Base-by-base conservation (phyloP, 2,329 filamentous ascomycete genomes). In the Diplodia intermedia region DNA sequence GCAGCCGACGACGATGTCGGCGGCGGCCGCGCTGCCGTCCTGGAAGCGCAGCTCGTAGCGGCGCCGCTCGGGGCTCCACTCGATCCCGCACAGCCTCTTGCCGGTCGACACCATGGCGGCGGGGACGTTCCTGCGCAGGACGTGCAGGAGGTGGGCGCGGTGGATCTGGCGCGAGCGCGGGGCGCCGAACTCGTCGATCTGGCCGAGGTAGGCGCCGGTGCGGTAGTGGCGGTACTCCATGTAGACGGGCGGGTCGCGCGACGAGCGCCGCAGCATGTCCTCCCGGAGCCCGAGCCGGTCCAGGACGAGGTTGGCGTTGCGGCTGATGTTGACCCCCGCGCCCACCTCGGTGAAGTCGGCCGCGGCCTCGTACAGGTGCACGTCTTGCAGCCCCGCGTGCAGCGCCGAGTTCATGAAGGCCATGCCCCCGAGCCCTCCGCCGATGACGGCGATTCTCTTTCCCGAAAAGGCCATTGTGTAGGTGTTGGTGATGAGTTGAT, bases 351-450 rank as follows among this genome's bases (percentile, higher is more conserved):
- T 72, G 65, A 80, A 80, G 23, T 78, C 74, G 1, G 71, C 65
- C 3, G 79, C 78, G 70, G 79, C 77, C 57, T 80, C 79, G 70
- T 79, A 79, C 33, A 79, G 71, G 26, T 74, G 74, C 15, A 79
- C 70, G 7, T 78, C 73, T 50, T 74, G 74, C 29, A 76, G 71
- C 4, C 74, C 75, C 66, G 73, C 70, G 43, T 80, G 74, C 2
- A 79, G 72, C 20, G 77, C 77, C 49, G 77, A 77, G 54, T 77
- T 79, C 57, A 79, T 71, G 62, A 78, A 76, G 5, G 77, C 72
- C 70, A 81, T 74, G 38, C 79, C 79, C 29, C 70, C 60, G 12
- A 68, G 47, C 60, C 67, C 67, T 4, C 67, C 67, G 2, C 67
- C 67, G 29, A 68, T 65, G 1, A 68, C 49, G 2, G 67, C 60